Evolutionary conservation across 192 early-diverging fungal species (phyloP), one percentile per base, ranked within the genome.

Genomic region (Backusella macrospora): DNA sequence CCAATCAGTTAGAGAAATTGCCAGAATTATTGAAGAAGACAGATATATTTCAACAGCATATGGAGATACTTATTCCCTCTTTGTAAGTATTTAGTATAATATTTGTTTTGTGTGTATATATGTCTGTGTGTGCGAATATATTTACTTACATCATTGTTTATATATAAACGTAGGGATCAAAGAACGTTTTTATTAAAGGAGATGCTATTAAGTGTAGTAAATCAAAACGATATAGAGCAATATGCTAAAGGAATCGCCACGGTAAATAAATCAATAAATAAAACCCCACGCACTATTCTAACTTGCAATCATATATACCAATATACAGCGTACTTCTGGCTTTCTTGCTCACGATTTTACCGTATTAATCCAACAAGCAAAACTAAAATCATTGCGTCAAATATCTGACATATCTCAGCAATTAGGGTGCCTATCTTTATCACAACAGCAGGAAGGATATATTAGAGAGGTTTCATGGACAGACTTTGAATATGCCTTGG

Each of bases 331-430:
- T 62, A 89, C 90, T 2, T 85, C 90, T 0, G 90, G 91, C 18
- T 92, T 85, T 72, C 82, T 90, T 6, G 84, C 85, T 13, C 76
- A 75, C 12, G 88, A 92, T 69, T 75, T 92, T 18, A 71, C 62
- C 8, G 59, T 76, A 23, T 21, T 91, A 0, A 80, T 70, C 38
- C 75, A 86, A 37, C 76, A 80, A 8, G 82, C 87, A 0, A 40
- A 69, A 1, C 43, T 85, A 29, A 80, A 75, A 37, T 44, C 77
- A 9, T 55, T 74, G 68, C 65, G 80, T 55, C 45, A 47, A 45
- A 38, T 48, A 52, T 66, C 76, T 21, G 67, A 73, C 14, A 0
- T 69, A 15, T 12, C 68, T 3, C 39, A 47, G 12, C 46, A 40
- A 9, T 18, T 68, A 4, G n/a, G 59, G 40, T 21, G 23, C 4